Conservation (phyloP, 73 alveolate species). For the Paramecium caudatum region DNA sequence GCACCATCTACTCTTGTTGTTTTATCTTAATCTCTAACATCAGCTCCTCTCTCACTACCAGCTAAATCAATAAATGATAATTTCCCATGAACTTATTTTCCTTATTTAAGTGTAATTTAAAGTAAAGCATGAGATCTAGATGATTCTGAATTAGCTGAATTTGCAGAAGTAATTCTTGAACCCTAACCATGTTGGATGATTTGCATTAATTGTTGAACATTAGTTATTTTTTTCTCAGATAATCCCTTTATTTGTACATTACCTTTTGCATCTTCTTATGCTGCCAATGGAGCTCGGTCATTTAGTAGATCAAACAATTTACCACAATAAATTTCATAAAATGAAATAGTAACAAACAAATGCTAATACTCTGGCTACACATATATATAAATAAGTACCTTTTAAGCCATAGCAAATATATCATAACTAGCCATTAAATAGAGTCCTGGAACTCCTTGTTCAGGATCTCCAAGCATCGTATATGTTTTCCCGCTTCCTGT, state of each 20-base stretch:
- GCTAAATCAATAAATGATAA: conserved; percentile 98
- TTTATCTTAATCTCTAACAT: conserved; percentile 93
- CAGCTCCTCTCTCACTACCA: conserved; percentile 99
- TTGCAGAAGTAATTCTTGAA: conserved; percentile 72
- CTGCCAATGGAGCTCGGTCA: conserved; percentile 91
- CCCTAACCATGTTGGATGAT: conserved; percentile 85
- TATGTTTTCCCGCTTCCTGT: conserved; percentile 98
- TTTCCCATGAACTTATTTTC: conserved; percentile 83
- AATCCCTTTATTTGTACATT: conserved; percentile 98
- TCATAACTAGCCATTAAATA: conserved; percentile 97
- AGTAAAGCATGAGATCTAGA: conserved; percentile 75
- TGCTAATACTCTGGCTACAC: conserved; percentile 78
- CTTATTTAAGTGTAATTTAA: conserved; percentile 91
- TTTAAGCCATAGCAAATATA: conserved; percentile 86
- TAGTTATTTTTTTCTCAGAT: conserved; percentile 84
- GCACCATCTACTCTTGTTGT: conserved; percentile 99
- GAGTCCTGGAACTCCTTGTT: conserved; percentile 94
- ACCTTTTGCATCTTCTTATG: conserved; percentile 99
- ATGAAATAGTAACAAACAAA: conserved; percentile 91
- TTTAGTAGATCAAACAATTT: conserved; percentile 98
- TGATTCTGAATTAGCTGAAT: conserved; percentile 68
- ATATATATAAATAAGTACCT: conserved; percentile 71
- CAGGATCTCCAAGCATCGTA: conserved; percentile 96
- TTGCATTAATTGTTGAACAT: conserved; percentile 86
- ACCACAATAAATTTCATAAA: conserved; percentile 99